Conservation (phyloP, 2,329 filamentous ascomycete genomes). For the Bipolaris sorokiniana region DNA sequence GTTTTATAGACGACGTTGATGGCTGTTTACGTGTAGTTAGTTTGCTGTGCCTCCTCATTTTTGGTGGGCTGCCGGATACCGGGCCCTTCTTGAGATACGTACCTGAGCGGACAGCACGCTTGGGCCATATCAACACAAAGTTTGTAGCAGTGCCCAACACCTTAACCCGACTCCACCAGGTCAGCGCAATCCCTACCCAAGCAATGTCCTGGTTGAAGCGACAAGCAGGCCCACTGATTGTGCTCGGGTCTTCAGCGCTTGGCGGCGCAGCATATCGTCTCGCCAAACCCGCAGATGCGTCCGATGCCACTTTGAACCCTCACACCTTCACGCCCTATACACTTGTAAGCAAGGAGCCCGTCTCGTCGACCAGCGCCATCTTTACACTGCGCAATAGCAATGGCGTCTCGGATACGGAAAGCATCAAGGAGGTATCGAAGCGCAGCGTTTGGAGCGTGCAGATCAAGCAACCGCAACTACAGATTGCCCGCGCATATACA, state of each 20-base stretch:
- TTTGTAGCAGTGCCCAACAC: constrained; percentile 2
- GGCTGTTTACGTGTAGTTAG: background rate
- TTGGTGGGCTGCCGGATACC: background rate
- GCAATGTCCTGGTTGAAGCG: constrained; percentile 41
- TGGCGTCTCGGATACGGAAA: constrained; percentile 36
- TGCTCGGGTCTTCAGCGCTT: constrained; percentile 42
- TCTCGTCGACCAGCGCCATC: constrained; percentile 72
- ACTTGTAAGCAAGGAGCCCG: constrained; percentile 64
- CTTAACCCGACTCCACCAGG: background rate
- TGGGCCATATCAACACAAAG: constrained; percentile 15
- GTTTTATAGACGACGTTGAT: background rate
- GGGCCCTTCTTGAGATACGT: no score
- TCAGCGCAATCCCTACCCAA: constrained; percentile 1
- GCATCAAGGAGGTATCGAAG: constrained; percentile 55
- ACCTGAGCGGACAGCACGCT: constrained; percentile 8
- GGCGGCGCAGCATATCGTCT: constrained; percentile 46
- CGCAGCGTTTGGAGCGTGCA: constrained; percentile 85
- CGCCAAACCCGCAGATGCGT: constrained; percentile 26
- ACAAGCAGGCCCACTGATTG: constrained; percentile 38
- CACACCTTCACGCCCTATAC: constrained; percentile 70
- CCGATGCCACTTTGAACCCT: constrained; percentile 58
- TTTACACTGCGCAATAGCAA: constrained; percentile 64
- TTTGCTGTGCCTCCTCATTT: background rate
- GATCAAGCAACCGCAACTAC: constrained; percentile 91
- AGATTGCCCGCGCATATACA: constrained; percentile 91